These are phyloP conservation scores for Aaosphaeria arxii DNA, from an alignment of 2,329 filamentous ascomycete genomes.

Conservation along the genomic window DNA sequence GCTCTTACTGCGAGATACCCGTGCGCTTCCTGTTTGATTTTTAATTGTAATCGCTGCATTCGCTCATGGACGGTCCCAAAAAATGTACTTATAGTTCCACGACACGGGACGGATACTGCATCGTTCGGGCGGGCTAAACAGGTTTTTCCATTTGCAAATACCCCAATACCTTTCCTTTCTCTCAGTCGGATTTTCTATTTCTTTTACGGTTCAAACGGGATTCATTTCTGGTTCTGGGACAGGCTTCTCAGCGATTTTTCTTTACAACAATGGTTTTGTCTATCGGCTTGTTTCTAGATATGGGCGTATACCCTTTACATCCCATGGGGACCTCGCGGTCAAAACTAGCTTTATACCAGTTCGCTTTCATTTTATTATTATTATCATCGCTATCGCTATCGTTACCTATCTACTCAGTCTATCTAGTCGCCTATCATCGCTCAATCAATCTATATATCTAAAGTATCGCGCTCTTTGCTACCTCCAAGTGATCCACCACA, in stretches of 20 bases:
- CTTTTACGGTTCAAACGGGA: constrained; percentile 6
- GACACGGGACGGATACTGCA: constrained; percentile 23
- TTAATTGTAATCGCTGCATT: constrained; percentile 36
- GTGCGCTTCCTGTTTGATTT: constrained; percentile 25
- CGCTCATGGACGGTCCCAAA: constrained; percentile 19
- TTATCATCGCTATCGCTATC: constrained; percentile 8
- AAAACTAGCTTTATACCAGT: constrained; percentile 23
- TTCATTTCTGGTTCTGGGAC: constrained; percentile 15
- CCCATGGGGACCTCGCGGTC: constrained; percentile 24
- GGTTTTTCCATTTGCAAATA: constrained; percentile 15
- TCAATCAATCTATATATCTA: constrained; percentile 1
- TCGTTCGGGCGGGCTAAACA: constrained; percentile 34
- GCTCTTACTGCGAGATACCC: constrained; percentile 39
- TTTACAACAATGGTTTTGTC: constrained; percentile 1
- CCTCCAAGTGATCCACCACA: constrained; percentile 1
- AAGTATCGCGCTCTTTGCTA: background rate
- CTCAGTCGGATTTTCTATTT: constrained; percentile 12
- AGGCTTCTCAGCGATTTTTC: constrained; percentile 19
- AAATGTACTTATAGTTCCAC: constrained; percentile 32
- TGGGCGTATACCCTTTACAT: constrained; percentile 8
- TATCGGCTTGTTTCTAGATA: constrained; percentile 13
- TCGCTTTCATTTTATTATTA: constrained; percentile 19
- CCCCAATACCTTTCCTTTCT: constrained; percentile 32
- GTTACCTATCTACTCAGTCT: background rate
- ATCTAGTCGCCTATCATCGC: constrained; percentile 1